Evolutionary conservation across 164 flowering plant genomes (phyloP).

Genomic region (Echeveria elegans): DNA sequence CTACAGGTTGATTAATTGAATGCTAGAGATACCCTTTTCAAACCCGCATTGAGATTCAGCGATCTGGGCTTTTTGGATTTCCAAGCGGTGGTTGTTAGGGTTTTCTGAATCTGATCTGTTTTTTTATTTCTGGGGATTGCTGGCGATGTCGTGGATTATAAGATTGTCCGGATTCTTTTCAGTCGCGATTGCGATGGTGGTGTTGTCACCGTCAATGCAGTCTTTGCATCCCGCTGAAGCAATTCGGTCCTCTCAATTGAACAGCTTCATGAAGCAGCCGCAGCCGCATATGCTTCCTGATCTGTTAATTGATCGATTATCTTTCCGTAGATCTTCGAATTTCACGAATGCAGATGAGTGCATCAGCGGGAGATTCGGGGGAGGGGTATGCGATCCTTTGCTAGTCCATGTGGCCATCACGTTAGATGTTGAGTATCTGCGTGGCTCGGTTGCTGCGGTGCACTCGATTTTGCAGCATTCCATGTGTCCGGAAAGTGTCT

Average conservation of each 20-base stretch:
- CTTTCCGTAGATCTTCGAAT: neutral
- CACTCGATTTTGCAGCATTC: slow-evolving; percentile 70
- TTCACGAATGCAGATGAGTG: neutral
- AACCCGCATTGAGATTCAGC: too few species aligned
- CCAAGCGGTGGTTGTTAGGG: neutral
- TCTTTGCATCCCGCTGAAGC: neutral
- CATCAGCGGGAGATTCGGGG: neutral
- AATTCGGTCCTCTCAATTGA: neutral
- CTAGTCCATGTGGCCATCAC: slow-evolving; percentile 80
- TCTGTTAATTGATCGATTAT: neutral
- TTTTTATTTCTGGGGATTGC: too few species aligned
- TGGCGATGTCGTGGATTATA: neutral
- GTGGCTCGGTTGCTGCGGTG: slow-evolving; percentile 88
- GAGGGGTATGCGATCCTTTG: slow-evolving; percentile 52
- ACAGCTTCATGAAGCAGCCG: neutral
- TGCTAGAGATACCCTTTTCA: too few species aligned
- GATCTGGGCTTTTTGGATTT: too few species aligned
- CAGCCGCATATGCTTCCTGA: neutral
- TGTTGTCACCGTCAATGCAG: neutral
- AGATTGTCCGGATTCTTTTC: neutral
- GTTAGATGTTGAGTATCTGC: slow-evolving; percentile 64
- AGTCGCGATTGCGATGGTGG: neutral
- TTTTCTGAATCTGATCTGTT: neutral
- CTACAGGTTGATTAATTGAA: too few species aligned
- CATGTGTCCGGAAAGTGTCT: slow-evolving; percentile 55